These are phyloP conservation scores for Brachypodium distachyon DNA, from an alignment of 202 grass and related monocot species.

Conservation along the genomic window DNA sequence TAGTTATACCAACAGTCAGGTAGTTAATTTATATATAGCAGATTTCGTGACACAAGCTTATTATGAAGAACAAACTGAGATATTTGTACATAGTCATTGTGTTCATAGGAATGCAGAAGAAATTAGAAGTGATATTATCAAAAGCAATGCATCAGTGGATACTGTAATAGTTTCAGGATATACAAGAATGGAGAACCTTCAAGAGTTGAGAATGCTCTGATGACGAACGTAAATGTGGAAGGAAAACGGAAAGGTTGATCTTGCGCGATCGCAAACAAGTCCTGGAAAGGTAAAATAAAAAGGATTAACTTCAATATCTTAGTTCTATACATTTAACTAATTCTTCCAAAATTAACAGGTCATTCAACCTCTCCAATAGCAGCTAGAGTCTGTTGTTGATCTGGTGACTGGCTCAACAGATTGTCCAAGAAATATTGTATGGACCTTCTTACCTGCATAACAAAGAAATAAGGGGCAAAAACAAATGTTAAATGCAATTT, in stretches of 20 bases:
- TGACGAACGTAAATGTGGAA: slow-evolving; percentile 88
- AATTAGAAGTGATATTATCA: neutral
- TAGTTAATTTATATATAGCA: neutral
- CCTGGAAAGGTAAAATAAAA: slow-evolving; percentile 44
- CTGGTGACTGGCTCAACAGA: slow-evolving; percentile 62
- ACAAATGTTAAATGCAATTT: slow-evolving; percentile 10
- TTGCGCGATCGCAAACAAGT: slow-evolving; percentile 92
- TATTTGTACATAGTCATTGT: neutral
- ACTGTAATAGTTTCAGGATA: neutral
- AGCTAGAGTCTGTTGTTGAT: slow-evolving; percentile 76
- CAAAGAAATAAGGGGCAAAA: neutral
- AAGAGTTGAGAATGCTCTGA: slow-evolving; percentile 91
- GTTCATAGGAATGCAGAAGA: neutral
- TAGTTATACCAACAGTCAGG: slow-evolving; percentile 13
- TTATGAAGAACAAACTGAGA: neutral
- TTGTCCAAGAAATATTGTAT: slow-evolving; percentile 92
- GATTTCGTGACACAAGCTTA: no score
- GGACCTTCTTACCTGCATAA: slow-evolving; percentile 79
- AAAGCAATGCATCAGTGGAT: slow-evolving; percentile 9
- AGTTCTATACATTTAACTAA: neutral
- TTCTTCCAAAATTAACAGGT: neutral
- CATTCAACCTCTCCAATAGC: slow-evolving; percentile 90
- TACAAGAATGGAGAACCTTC: slow-evolving; percentile 51
- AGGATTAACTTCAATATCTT: slow-evolving; percentile 14
- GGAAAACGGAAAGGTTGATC: slow-evolving; percentile 96